phyloP scores from a whole-genome alignment of 139 green algal species.

The Parachlorella kessleri region DNA sequence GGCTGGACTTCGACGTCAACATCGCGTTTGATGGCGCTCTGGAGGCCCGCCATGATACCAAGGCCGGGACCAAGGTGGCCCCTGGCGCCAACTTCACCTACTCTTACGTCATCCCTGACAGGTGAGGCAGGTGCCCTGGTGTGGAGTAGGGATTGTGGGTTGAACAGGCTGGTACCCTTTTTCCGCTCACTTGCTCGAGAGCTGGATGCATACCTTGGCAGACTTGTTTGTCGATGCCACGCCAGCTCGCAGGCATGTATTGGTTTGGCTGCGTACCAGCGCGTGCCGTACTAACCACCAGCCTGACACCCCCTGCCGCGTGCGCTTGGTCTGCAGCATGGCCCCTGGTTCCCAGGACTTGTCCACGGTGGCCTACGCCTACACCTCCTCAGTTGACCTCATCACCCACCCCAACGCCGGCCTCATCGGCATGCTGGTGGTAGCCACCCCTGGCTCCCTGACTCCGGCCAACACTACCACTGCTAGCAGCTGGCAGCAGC shows the following conservation, averaged over 20 bases:
- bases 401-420: conserved; percentile 50
- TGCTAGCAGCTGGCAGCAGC: not conserved
- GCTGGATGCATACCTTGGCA: too few relatives aligned
- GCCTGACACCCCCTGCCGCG: not conserved
- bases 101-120: conserved; percentile 43
- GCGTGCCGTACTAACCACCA: too few relatives aligned
- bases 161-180: too few relatives aligned
- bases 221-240: too few relatives aligned
- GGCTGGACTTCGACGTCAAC: conserved; percentile 40
- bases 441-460: conserved; percentile 27
- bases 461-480: too few relatives aligned
- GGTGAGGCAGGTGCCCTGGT: too few relatives aligned
- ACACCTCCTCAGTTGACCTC: conserved; percentile 50
- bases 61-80: conserved; percentile 17
- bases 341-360: conserved; percentile 33
- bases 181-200: too few relatives aligned
- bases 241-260: too few relatives aligned
- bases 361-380: conserved; percentile 45
- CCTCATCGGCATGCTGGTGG: conserved; percentile 45
- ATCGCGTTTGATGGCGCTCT: conserved; percentile 41
- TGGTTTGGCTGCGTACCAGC: too few relatives aligned
- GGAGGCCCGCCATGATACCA: conserved; percentile 14
- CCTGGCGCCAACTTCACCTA: conserved; percentile 21
- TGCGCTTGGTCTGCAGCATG: not conserved
- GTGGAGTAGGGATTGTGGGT: too few relatives aligned